Evolutionary conservation across 2,329 filamentous ascomycete species (phyloP).

Genomic region (Cytospora chrysosperma): DNA sequence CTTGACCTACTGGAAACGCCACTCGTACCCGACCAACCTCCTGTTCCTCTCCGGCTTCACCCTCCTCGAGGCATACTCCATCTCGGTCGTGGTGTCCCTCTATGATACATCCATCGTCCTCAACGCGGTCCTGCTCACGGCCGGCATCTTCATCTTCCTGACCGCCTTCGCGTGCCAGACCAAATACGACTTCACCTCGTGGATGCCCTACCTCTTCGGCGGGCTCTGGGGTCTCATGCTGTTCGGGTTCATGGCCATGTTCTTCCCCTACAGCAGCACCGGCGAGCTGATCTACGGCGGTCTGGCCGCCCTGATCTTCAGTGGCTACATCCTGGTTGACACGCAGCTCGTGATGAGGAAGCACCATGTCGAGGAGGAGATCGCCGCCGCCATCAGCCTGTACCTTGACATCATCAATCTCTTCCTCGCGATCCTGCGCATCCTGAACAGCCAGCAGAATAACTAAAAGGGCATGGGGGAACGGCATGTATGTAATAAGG

Average conservation of each 20-base stretch:
- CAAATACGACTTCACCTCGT: slow-evolving; percentile 96
- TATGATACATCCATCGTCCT: slow-evolving; percentile 83
- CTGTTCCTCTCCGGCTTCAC: slow-evolving; percentile 91
- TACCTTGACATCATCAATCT: slow-evolving; percentile 97
- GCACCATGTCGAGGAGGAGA: slow-evolving; percentile 97
- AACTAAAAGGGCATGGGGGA: slow-evolving; percentile 56
- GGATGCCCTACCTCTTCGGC: slow-evolving; percentile 94
- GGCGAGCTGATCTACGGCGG: slow-evolving; percentile 84
- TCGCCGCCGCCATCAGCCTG: slow-evolving; percentile 88
- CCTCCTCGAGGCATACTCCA: slow-evolving; percentile 85
- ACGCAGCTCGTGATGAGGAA: slow-evolving; percentile 94
- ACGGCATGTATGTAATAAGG: neutral
- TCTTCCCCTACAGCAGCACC: slow-evolving; percentile 81
- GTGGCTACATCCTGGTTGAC: slow-evolving; percentile 91
- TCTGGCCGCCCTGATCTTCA: slow-evolving; percentile 82
- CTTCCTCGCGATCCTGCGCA: slow-evolving; percentile 92
- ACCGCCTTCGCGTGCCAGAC: slow-evolving; percentile 93
- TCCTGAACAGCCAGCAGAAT: slow-evolving; percentile 93
- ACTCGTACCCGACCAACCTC: slow-evolving; percentile 91
- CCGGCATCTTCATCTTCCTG: slow-evolving; percentile 75
- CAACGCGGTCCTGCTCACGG: slow-evolving; percentile 85
- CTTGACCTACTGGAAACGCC: slow-evolving; percentile 92
- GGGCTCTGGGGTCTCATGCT: slow-evolving; percentile 85
- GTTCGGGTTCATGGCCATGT: slow-evolving; percentile 88
- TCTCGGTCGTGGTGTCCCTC: slow-evolving; percentile 90